phyloP scores from a whole-genome alignment of 106 monocot genomes.

The Platanthera zijinensis region DNA sequence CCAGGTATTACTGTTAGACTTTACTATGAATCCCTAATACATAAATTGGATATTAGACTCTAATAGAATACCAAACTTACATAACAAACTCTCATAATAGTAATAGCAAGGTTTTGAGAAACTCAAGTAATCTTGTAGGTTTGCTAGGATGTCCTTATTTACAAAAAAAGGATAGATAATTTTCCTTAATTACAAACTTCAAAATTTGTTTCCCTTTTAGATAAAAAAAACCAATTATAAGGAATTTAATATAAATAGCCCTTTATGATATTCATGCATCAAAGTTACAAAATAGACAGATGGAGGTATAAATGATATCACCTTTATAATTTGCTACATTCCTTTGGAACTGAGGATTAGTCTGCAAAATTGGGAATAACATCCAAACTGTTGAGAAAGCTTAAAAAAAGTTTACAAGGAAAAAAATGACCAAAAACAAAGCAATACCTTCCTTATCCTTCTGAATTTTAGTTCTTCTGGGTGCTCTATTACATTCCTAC shows the following conservation, averaged over 20 bases:
- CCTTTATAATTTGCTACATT: conserved; percentile 73
- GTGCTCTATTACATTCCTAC: conserved; percentile 85
- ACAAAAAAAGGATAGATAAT: neutral
- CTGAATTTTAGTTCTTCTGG: conserved; percentile 65
- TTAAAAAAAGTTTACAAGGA: neutral
- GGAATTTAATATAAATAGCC: neutral
- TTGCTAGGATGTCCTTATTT: neutral
- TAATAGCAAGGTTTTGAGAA: no score
- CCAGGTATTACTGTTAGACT: no score
- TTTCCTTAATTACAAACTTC: neutral
- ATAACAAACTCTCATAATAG: no score
- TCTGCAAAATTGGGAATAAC: conserved; percentile 28
- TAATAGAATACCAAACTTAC: no score
- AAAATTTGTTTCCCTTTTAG: no score
- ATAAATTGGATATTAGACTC: no score
- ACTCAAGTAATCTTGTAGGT: no score
- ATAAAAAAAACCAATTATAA: neutral
- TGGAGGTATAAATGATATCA: conserved; percentile 7
- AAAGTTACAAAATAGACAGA: neutral
- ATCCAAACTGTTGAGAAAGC: neutral
- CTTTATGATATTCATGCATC: neutral
- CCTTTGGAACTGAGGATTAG: conserved; percentile 72
- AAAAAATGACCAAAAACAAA: neutral
- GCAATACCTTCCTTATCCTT: conserved; percentile 61
- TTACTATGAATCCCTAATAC: no score